Conservation (phyloP, 2,329 filamentous ascomycete genomes). For the Pyrenophora teres region DNA sequence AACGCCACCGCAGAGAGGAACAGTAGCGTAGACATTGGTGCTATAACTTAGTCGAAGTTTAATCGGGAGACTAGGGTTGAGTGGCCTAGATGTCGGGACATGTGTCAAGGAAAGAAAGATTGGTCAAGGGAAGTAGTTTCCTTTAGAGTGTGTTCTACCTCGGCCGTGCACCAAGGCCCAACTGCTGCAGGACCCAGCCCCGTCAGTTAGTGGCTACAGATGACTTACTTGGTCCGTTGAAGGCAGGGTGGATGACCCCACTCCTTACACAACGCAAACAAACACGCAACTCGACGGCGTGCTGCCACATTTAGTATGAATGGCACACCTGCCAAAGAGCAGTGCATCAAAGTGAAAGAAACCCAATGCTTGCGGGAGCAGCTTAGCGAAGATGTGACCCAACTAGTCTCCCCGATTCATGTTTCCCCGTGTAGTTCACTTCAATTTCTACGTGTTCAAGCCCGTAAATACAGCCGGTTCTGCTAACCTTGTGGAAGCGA, state of each 20-base stretch:
- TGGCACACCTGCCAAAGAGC: neutral
- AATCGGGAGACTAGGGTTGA: neutral
- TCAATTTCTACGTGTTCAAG: too few species aligned
- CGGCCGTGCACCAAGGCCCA: too few species aligned
- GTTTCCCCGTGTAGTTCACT: too few species aligned
- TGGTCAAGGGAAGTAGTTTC: neutral
- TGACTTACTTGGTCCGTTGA: neutral
- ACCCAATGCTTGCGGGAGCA: too few species aligned
- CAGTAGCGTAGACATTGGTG: constrained; percentile 12
- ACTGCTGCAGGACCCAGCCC: neutral
- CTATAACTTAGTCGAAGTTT: too few species aligned
- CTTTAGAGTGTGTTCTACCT: constrained; percentile 1
- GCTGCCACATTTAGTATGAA: neutral
- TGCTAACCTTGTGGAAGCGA: too few species aligned
- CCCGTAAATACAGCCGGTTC: too few species aligned
- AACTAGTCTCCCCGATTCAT: too few species aligned
- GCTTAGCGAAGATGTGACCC: too few species aligned
- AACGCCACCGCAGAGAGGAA: constrained; percentile 16
- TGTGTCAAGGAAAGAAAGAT: constrained; percentile 4
- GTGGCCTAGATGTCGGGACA: constrained; percentile 12
- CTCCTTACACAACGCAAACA: neutral
- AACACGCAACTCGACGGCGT: neutral
- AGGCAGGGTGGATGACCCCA: neutral
- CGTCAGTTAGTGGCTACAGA: neutral
- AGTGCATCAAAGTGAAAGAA: too few species aligned